These are phyloP conservation scores for Phragmites australis DNA, from an alignment of 176 grass and related monocot species.

Conservation along the genomic window DNA sequence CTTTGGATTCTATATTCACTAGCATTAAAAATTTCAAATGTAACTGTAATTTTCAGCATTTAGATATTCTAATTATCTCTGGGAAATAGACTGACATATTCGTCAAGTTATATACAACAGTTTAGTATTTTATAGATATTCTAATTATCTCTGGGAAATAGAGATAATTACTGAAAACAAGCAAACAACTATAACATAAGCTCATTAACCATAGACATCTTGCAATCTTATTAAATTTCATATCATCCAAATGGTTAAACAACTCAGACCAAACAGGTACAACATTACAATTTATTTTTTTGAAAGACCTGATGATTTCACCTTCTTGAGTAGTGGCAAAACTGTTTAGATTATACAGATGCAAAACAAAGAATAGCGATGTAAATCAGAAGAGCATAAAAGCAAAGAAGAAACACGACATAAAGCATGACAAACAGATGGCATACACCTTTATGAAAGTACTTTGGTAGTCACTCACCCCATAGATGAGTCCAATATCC, in stretches of 20 bases:
- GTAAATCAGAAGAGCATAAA: background rate
- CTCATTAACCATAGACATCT: background rate
- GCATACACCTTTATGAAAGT: background rate
- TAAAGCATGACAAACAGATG: background rate
- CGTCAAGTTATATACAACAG: background rate
- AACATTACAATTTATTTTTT: background rate
- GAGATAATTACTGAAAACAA: background rate
- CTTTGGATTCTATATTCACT: background rate
- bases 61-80: background rate
- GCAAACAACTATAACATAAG: background rate
- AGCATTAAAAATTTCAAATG: background rate
- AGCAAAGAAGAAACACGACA: background rate
- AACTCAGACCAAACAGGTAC: background rate
- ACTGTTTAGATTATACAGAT: background rate
- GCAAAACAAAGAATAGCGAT: background rate
- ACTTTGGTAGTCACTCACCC: constrained; percentile 63
- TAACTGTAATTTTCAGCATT: background rate
- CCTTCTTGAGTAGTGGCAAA: background rate
- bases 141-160: too few relatives aligned
- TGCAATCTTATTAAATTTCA: background rate
- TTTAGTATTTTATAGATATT: background rate
- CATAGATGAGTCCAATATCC: constrained; percentile 97
- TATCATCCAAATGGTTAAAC: background rate
- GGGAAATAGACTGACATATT: background rate
- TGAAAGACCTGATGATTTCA: background rate